Evolutionary conservation across 1,284 basidiomycete genomes (phyloP).

Genomic region (Taiwanofungus camphoratus): DNA sequence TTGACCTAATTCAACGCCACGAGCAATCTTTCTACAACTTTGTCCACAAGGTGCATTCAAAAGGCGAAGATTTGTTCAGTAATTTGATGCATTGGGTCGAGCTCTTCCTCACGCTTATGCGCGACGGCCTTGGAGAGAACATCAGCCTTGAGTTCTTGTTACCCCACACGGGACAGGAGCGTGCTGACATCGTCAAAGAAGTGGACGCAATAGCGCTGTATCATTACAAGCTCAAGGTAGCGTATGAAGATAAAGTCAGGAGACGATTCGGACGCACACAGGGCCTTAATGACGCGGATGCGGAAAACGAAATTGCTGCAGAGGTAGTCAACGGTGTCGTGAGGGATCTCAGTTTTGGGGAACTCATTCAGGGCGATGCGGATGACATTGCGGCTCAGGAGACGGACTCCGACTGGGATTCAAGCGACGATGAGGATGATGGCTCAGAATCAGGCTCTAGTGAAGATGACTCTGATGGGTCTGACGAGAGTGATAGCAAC

Average conservation of each 20-base stretch:
- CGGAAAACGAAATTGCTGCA: conserved; percentile 74
- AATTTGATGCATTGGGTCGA: conserved; percentile 97
- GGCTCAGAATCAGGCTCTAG: conserved; percentile 13
- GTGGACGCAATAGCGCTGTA: conserved; percentile 84
- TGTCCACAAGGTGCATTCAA: conserved; percentile 98
- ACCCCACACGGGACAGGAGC: conserved; percentile 73
- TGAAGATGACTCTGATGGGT: conserved; percentile 30
- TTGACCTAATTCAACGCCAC: conserved; percentile 90
- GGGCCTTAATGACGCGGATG: conserved; percentile 45
- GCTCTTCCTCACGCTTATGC: conserved; percentile 85
- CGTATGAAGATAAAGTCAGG: conserved; percentile 85
- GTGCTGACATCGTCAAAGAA: conserved; percentile 73
- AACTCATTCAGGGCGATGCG: conserved; percentile 71
- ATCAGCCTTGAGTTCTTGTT: conserved; percentile 84
- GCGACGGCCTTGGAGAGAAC: conserved; percentile 77
- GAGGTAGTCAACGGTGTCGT: conserved; percentile 76
- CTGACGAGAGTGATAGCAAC: conserved; percentile 30
- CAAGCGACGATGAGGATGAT: conserved; percentile 24
- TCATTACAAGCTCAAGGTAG: conserved; percentile 88
- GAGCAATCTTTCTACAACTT: conserved; percentile 96
- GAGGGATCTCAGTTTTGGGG: conserved; percentile 74
- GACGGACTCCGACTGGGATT: conserved; percentile 47
- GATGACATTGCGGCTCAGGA: conserved; percentile 77
- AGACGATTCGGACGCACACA: conserved; percentile 68
- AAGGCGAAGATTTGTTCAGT: conserved; percentile 93